These are phyloP conservation scores for Aspergillus spinulosporus DNA, from an alignment of 2,329 filamentous ascomycete genomes.

Conservation along the genomic window DNA sequence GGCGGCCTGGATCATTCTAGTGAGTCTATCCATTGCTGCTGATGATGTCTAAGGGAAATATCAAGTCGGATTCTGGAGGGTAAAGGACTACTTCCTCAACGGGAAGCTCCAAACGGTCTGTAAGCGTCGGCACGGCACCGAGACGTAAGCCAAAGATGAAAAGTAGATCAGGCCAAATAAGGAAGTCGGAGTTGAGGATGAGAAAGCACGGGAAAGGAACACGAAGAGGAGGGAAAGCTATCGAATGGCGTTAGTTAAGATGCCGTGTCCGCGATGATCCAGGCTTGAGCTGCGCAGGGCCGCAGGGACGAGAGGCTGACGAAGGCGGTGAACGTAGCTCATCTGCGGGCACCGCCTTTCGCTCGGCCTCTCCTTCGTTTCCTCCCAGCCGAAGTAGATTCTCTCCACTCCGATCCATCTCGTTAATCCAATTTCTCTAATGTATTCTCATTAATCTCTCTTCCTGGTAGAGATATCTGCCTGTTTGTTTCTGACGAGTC, in stretches of 20 bases:
- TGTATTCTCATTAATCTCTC: slow-evolving; percentile 3
- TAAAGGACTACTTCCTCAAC: slow-evolving; percentile 30
- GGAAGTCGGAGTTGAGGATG: slow-evolving; percentile 4
- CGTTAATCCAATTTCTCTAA: slow-evolving; percentile 13
- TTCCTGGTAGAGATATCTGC: background rate
- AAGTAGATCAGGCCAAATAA: background rate
- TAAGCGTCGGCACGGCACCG: background rate
- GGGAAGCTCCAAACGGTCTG: slow-evolving; percentile 30
- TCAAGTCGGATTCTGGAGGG: slow-evolving; percentile 20
- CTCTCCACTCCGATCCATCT: slow-evolving; percentile 17
- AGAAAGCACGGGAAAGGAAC: slow-evolving; percentile 3
- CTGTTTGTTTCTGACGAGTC: background rate
- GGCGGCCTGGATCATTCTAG: slow-evolving; percentile 78
- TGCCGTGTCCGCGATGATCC: slow-evolving; percentile 13
- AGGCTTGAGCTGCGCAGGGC: slow-evolving; percentile 15
- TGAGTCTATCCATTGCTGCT: slow-evolving; percentile 80
- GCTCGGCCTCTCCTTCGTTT: slow-evolving; percentile 28
- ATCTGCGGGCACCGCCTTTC: slow-evolving; percentile 23
- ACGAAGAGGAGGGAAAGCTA: slow-evolving; percentile 12
- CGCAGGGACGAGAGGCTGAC: slow-evolving; percentile 29
- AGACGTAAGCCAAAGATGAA: background rate
- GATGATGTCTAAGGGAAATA: slow-evolving; percentile 20
- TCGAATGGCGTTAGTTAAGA: slow-evolving; percentile 12
- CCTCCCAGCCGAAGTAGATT: slow-evolving; percentile 16
- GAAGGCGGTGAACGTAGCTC: slow-evolving; percentile 35